These are phyloP conservation scores for Coniferiporia weirii DNA, from an alignment of 1,284 basidiomycete genomes.

Conservation along the genomic window DNA sequence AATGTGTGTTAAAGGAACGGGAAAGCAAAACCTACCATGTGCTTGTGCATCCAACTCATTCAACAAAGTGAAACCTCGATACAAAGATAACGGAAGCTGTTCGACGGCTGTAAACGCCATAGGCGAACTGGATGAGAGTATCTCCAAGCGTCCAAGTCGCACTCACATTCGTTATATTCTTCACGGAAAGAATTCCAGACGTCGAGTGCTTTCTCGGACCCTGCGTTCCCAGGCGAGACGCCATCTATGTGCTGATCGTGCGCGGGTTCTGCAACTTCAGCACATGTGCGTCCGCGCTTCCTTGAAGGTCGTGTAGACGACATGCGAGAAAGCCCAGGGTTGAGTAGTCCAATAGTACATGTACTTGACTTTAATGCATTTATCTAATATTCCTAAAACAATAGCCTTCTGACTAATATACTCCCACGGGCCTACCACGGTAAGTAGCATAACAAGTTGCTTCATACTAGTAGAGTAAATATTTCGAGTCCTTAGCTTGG, in stretches of 20 bases:
- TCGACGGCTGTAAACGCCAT: slow-evolving; percentile 58
- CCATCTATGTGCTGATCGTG: slow-evolving; percentile 1
- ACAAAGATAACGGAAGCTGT: slow-evolving; percentile 80
- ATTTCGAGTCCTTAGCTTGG: too few species aligned
- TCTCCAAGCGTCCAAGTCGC: too few species aligned
- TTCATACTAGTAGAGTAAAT: too few species aligned
- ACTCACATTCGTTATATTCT: slow-evolving; percentile 70
- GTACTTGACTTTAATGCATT: too few species aligned
- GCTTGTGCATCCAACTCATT: slow-evolving; percentile 79
- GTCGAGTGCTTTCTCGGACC: slow-evolving; percentile 48
- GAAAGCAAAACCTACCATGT: slow-evolving; percentile 40
- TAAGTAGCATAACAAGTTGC: too few species aligned
- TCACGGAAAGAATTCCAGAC: slow-evolving; percentile 76
- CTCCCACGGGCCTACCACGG: too few species aligned
- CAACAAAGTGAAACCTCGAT: slow-evolving; percentile 74
- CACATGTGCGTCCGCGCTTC: slow-evolving; percentile 8
- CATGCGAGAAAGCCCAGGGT: background rate
- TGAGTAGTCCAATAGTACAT: background rate
- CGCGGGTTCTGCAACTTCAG: background rate
- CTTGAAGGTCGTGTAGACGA: background rate
- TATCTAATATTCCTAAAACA: too few species aligned
- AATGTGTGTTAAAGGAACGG: background rate
- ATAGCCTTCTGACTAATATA: too few species aligned
- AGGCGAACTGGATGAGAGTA: background rate
- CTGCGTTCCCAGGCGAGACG: slow-evolving; percentile 22